Base-by-base conservation (phyloP, 176 grass and related monocot genomes). In the Zea luxurians region DNA sequence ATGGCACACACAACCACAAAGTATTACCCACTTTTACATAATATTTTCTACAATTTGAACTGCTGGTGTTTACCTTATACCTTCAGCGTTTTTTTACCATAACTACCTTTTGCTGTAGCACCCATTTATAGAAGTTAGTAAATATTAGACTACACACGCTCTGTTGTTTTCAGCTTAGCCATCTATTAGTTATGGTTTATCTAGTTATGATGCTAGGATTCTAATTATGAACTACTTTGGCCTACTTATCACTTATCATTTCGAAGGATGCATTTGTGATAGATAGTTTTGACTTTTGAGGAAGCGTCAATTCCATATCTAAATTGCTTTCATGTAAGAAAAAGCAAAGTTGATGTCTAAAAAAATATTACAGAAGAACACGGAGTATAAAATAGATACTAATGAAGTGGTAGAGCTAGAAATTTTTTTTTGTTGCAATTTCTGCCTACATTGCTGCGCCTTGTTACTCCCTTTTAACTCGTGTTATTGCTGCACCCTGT, bases 141-240 rank as follows among this genome's bases (percentile, higher is more conserved):
- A 42, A 42, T 42, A 42, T 42, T 42, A 42, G 4, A 53, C 49
- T 53, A 6, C 6, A 53, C 52, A 54, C 17, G 16, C 1, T 15
- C 13, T 55, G 42, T 71, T 59, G 4, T 60, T 83, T 75, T 47
- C 38, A 17, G 48, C 6, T 37, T 16, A 38, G 17, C 38, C 52
- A 40, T 2, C 18, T 42, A 18, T 4, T 12, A 52, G 20, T 52
- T 13, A 69, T 78, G 21, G 36, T 2, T 8, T 46, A 17, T 78
- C 20, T n/a, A 13, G 16, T 58, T n/a, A 41, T 10, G 76, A 85
- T 47, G 16, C 76, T 38, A 13, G 9, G 2, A 38, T 71, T 84
- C 70, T 85, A 66, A 73, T 16, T 16, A 57, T 76, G 65, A 45
- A 70, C 7, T 13, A 42, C 21, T 55, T 40, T 48, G 36, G 67